Evolutionary conservation across 371 early-diverging fungal genomes (phyloP).

Genomic region (Mucor circinelloides): DNA sequence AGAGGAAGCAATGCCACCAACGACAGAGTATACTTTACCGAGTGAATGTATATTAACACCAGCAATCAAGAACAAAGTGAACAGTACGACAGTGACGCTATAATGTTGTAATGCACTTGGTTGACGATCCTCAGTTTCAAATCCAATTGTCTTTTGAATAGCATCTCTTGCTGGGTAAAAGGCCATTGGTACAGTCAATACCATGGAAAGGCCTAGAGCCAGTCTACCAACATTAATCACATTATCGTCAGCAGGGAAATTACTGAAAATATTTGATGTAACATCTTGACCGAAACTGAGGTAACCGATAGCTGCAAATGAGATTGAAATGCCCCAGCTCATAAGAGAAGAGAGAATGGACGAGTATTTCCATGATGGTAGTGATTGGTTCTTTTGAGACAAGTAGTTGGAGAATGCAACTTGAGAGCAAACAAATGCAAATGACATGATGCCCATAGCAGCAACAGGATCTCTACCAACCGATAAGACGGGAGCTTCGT

Average conservation of each 20-base stretch:
- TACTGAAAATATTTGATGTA: conserved; percentile 57
- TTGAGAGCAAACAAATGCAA: conserved; percentile 66
- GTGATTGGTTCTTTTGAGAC: conserved; percentile 48
- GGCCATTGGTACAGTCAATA: conserved; percentile 58
- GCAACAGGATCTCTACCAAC: conserved; percentile 56
- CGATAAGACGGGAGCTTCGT: conserved; percentile 45
- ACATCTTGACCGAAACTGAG: conserved; percentile 58
- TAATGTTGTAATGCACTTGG: conserved; percentile 53
- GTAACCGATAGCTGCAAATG: conserved; percentile 61
- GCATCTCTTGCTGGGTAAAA: conserved; percentile 63
- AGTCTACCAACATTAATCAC: conserved; percentile 57
- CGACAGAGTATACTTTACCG: conserved; percentile 57
- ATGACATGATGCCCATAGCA: conserved; percentile 64
- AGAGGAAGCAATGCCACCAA: conserved; percentile 60
- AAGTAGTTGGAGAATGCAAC: conserved; percentile 58
- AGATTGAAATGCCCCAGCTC: conserved; percentile 57
- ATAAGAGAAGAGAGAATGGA: conserved; percentile 45
- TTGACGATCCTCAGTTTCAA: conserved; percentile 42
- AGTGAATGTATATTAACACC: conserved; percentile 52
- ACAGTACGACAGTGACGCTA: conserved; percentile 46
- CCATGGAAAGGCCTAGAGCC: conserved; percentile 54
- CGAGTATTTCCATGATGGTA: conserved; percentile 42
- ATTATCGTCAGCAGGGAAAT: conserved; percentile 52
- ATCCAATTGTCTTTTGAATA: conserved; percentile 55
- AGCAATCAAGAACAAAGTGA: conserved; percentile 41